Base-by-base conservation (phyloP, 73 alveolate genomes). In the Paramecium sexaurelia region DNA sequence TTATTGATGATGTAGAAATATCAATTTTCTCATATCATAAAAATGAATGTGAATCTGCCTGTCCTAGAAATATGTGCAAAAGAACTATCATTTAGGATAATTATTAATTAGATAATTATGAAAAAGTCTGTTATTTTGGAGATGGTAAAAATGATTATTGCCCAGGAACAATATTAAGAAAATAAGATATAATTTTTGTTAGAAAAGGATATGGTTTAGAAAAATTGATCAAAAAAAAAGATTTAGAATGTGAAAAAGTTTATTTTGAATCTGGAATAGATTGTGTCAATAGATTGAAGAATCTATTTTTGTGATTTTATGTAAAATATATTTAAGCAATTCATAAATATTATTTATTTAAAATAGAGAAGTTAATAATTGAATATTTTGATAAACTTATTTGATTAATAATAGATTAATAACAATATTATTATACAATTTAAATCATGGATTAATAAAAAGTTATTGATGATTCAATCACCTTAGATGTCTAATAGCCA, bases 61-160 rank as follows among this genome's bases (percentile, higher is more conserved):
- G 94, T 43, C 85, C 94, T 6, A 56, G 68, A 36, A 88, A 88
- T 71, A 68, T 68, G 90, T 88, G 94, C 61, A 88, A 88, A 57
- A 68, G 66, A n/a, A 88, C 55, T 43, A 51, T 51, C 0, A 69
- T 88, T 27, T 82, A 13, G 19, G 89, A 88, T n/a, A 75, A 88
- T 27, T 71, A 27, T 67, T 39, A 88, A 22, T 71, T 82, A 6
- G 55, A 56, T 36, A 61, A 88, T 8, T 88, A 88, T 69, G 84
- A 69, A 5, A 68, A 71, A 36, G 87, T 88, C 1, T 55, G 87
- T 15, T 88, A 88, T 82, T 88, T 88, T 88, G 94, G 94, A 27
- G 94, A 88, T 69, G 94, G 94, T 1, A 43, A 55, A 11, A 88
- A 88, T 88, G 94, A 88, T 43, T 88, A 41, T 57, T 88, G 94